Percentiles rank a stretch among this genome's conserved stretches.
phyloP scores from a whole-genome alignment of 768 basidiomycete species.

The Tulasnella sp. region DNA sequence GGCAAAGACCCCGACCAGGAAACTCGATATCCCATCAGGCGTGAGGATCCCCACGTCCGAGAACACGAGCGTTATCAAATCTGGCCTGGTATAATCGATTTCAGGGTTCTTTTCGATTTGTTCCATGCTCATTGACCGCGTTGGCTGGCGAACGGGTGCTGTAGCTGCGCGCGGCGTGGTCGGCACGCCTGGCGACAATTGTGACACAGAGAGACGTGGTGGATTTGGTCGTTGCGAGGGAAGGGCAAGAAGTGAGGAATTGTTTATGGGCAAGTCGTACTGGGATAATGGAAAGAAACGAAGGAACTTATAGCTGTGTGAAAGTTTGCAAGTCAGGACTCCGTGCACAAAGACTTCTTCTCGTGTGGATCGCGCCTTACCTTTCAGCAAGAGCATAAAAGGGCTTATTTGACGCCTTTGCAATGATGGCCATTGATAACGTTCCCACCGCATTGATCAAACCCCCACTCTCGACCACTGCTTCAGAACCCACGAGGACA shows the following conservation, averaged over 20 bases:
- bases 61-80: slow-evolving; percentile 87
- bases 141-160: background rate
- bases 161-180: slow-evolving; percentile 17
- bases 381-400: slow-evolving; percentile 94
- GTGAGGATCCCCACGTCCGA: slow-evolving; percentile 89
- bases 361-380: slow-evolving; percentile 36
- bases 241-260: slow-evolving; percentile 62
- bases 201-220: slow-evolving; percentile 23
- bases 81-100: slow-evolving; percentile 91
- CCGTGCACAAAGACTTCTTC: too few species aligned
- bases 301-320: slow-evolving; percentile 85
- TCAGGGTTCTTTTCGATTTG: slow-evolving; percentile 75
- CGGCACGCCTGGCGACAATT: slow-evolving; percentile 1
- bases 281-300: slow-evolving; percentile 88
- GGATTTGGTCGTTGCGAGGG: slow-evolving; percentile 27
- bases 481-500: slow-evolving; percentile 93
- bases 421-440: slow-evolving; percentile 93
- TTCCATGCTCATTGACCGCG: slow-evolving; percentile 57
- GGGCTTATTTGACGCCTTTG: slow-evolving; percentile 86
- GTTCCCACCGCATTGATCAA: slow-evolving; percentile 87
- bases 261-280: slow-evolving; percentile 76
- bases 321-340: background rate
- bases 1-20: slow-evolving; percentile 78
- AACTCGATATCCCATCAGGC: slow-evolving; percentile 87
- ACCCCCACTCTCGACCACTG: slow-evolving; percentile 93